These are phyloP conservation scores for Pyricularia sp. DNA, from an alignment of 2,329 filamentous ascomycete species.

Conservation along the genomic window DNA sequence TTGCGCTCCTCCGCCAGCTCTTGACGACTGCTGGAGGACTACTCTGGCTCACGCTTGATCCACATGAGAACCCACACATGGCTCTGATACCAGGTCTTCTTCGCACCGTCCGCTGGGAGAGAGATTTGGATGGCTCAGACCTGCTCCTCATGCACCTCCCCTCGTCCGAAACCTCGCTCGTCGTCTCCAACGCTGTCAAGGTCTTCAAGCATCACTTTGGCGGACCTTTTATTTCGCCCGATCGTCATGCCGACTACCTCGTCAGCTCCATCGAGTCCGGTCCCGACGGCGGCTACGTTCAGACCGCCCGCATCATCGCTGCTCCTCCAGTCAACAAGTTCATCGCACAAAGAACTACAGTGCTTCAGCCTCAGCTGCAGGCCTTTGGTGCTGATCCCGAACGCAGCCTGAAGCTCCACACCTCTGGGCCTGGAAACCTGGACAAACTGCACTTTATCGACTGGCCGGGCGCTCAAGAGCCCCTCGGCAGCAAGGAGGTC, in stretches of 20 bases:
- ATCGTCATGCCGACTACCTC: conserved; percentile 10
- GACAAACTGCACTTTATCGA: conserved; percentile 11
- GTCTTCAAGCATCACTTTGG: conserved; percentile 9
- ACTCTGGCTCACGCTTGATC: conserved; percentile 24
- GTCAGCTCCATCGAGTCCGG: conserved; percentile 2
- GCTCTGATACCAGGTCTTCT: conserved; percentile 22
- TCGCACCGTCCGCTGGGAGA: conserved; percentile 22
- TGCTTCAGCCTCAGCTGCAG: conserved; percentile 8
- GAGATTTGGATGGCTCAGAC: conserved; percentile 19
- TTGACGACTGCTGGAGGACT: conserved; percentile 16
- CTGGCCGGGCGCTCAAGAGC: conserved; percentile 7
- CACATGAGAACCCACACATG: conserved; percentile 17
- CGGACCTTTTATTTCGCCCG: conserved; percentile 5
- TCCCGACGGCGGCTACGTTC: conserved; percentile 5
- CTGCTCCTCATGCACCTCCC: conserved; percentile 16
- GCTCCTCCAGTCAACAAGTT: conserved; percentile 8
- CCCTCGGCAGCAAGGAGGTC: conserved; percentile 12
- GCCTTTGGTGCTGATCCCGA: conserved; percentile 8
- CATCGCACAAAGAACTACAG: conserved; percentile 8
- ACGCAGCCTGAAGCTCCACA: conserved; percentile 10
- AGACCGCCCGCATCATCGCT: conserved; percentile 8
- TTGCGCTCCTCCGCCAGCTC: conserved; percentile 16
- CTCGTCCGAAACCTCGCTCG: conserved; percentile 5
- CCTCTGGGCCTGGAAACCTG: conserved; percentile 8
- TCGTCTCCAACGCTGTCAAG: conserved; percentile 4